Evolutionary conservation across 1,284 basidiomycete genomes (phyloP), one percentile per base, ranked within the genome.

Genomic region (Moniliella sp.): DNA sequence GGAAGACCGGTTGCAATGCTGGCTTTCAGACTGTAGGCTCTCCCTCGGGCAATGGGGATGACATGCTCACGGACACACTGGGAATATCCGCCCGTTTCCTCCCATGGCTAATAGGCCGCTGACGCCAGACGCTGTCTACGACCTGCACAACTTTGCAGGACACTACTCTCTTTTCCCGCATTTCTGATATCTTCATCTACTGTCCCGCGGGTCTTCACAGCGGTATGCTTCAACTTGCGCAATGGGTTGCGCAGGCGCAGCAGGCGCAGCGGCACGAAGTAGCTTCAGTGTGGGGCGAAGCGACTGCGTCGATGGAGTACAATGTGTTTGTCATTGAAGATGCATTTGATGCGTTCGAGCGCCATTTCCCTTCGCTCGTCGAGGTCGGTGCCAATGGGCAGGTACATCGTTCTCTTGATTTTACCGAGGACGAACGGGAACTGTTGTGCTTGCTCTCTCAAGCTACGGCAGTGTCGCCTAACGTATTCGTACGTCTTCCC

Each of bases 101-200:
- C n/a, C n/a, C n/a, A n/a, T n/a, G n/a, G n/a, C n/a, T n/a, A n/a
- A n/a, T n/a, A n/a, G n/a, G n/a, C n/a, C n/a, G n/a, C n/a, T n/a
- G n/a, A n/a, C n/a, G n/a, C n/a, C n/a, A n/a, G n/a, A n/a, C n/a
- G n/a, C n/a, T n/a, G n/a, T n/a, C n/a, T n/a, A n/a, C n/a, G n/a
- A n/a, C n/a, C n/a, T n/a, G n/a, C n/a, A n/a, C n/a, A n/a, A n/a
- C n/a, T n/a, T n/a, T n/a, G n/a, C n/a, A n/a, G n/a, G n/a, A n/a
- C n/a, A n/a, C n/a, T n/a, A n/a, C n/a, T n/a, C n/a, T n/a, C n/a
- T n/a, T n/a, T n/a, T n/a, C n/a, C n/a, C n/a, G n/a, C n/a, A 67
- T 91, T 25, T 82, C 78, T 29, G 83, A 91, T 56, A 72, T 91
- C 39, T 73, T 86, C 39, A 65, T 88, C 29, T 88, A 86, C 62